phyloP scores from a whole-genome alignment of 495 filamentous ascomycete species.

The Neurospora cerealis region DNA sequence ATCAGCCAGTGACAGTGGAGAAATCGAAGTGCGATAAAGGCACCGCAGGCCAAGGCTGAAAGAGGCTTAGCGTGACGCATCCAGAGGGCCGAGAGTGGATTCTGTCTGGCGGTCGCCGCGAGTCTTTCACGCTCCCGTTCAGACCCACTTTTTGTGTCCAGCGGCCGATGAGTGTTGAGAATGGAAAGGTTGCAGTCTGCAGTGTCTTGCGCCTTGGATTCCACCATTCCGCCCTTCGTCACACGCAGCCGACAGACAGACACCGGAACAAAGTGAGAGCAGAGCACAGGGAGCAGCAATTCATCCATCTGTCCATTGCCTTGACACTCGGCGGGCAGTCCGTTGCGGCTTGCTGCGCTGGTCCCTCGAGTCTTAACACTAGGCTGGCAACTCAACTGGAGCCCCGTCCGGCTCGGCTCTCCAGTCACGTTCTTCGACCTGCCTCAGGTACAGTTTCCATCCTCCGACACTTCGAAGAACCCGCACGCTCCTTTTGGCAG shows the following conservation, averaged over 20 bases:
- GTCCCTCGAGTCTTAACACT: slow-evolving; percentile 2
- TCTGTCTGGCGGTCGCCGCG: not conserved
- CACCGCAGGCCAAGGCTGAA: slow-evolving; percentile 5
- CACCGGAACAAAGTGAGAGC: not conserved
- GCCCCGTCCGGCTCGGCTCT: slow-evolving; percentile 15
- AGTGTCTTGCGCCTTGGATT: not conserved
- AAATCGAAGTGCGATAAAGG: not conserved
- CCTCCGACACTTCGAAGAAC: slow-evolving; percentile 8
- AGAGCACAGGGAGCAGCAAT: not conserved
- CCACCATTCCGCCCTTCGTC: not conserved
- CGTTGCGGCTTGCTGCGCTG: not conserved
- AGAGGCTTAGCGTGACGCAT: slow-evolving; percentile 12
- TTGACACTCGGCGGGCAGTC: not conserved
- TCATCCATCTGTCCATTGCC: not conserved
- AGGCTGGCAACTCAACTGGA: slow-evolving; percentile 5
- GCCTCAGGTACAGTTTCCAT: slow-evolving; percentile 3
- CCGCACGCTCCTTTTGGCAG: slow-evolving; percentile 19
- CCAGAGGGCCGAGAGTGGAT: not conserved
- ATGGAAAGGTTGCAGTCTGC: slow-evolving; percentile 1
- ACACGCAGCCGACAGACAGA: not conserved
- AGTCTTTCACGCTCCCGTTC: not conserved
- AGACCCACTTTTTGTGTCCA: not conserved
- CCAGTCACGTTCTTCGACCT: slow-evolving; percentile 5
- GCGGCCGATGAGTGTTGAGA: slow-evolving; percentile 1
- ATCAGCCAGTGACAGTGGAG: not conserved